phyloP scores from a whole-genome alignment of 106 monocot species.

The Acorus gramineus region DNA sequence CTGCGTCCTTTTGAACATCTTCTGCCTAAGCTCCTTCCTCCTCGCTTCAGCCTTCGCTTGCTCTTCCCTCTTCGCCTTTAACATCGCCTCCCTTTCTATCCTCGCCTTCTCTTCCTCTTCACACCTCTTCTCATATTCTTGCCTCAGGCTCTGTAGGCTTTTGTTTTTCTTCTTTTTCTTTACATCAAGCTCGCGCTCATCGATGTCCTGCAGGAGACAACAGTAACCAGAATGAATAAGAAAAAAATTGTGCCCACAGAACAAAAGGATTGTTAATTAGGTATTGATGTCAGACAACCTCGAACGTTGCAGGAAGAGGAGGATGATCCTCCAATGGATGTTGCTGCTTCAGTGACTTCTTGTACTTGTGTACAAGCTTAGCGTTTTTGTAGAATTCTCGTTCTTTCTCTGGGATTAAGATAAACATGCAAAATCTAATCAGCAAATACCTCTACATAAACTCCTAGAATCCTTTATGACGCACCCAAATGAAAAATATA shows the following conservation, averaged over 20 bases:
- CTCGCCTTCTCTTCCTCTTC: slow-evolving; percentile 61
- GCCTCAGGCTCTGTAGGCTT: slow-evolving; percentile 34
- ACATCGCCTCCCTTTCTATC: slow-evolving; percentile 49
- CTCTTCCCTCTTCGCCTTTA: slow-evolving; percentile 45
- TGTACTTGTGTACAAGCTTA: slow-evolving; percentile 57
- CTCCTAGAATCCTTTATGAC: too few species aligned
- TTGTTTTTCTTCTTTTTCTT: slow-evolving; percentile 36
- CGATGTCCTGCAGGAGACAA: slow-evolving; percentile 9
- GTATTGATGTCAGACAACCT: slow-evolving; percentile 32
- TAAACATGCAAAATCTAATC: background rate
- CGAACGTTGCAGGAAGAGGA: slow-evolving; percentile 6
- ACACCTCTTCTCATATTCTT: slow-evolving; percentile 59
- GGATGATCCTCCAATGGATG: slow-evolving; percentile 4
- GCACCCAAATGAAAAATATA: too few species aligned
- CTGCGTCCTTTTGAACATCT: slow-evolving; percentile 81
- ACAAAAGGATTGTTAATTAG: background rate
- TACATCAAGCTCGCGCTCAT: slow-evolving; percentile 3
- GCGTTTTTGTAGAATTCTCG: slow-evolving; percentile 77
- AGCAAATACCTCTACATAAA: too few species aligned
- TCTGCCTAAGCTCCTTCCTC: slow-evolving; percentile 43
- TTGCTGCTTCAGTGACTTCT: slow-evolving; percentile 39
- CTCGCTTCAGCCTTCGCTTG: slow-evolving; percentile 40
- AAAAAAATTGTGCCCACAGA: too few species aligned
- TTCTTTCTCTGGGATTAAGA: slow-evolving; percentile 51
- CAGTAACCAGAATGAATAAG: background rate